These are phyloP conservation scores for Garcia nutans DNA, from an alignment of 345 rosid genomes.

Conservation along the genomic window DNA sequence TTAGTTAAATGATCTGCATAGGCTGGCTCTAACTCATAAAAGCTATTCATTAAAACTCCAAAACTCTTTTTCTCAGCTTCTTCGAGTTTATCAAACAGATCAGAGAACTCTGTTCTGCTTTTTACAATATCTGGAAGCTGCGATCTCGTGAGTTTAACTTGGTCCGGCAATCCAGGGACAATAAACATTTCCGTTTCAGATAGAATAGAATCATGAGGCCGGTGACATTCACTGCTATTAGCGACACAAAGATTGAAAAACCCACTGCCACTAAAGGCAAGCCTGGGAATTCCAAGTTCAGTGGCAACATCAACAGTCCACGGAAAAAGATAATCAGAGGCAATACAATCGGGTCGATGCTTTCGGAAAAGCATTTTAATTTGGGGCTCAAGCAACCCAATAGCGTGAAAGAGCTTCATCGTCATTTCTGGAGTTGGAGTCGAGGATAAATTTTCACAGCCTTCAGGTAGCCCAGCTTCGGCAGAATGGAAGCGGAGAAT, in stretches of 20 bases:
- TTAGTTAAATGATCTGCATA: conserved; percentile 32
- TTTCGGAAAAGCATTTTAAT: conserved; percentile 14
- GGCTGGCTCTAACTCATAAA: conserved; percentile 30
- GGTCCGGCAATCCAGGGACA: conserved; percentile 31
- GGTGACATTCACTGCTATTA: conserved; percentile 10
- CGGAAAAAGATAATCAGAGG: conserved; percentile 31
- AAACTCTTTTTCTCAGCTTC: conserved; percentile 34
- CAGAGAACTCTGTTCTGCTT: conserved; percentile 26
- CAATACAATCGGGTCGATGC: conserved; percentile 31
- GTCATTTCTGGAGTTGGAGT: conserved; percentile 27
- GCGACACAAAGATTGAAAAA: conserved; percentile 36
- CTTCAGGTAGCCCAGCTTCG: conserved; percentile 33
- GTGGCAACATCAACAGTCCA: conserved; percentile 27
- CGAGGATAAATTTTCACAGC: conserved; percentile 28
- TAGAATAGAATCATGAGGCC: conserved; percentile 22
- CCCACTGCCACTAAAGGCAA: conserved; percentile 39
- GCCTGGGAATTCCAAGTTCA: conserved; percentile 31
- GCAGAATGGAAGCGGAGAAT: conserved; percentile 23
- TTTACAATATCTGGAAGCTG: conserved; percentile 37
- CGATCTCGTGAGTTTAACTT: conserved; percentile 26
- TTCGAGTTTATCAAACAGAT: conserved; percentile 29
- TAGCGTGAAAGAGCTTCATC: conserved; percentile 17
- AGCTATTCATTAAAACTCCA: conserved; percentile 35
- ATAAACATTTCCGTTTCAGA: conserved; percentile 23
- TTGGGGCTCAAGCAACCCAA: conserved; percentile 21